Evolutionary conservation across 1,284 basidiomycete species (phyloP).

Genomic region (Leccinum fuscescens): DNA sequence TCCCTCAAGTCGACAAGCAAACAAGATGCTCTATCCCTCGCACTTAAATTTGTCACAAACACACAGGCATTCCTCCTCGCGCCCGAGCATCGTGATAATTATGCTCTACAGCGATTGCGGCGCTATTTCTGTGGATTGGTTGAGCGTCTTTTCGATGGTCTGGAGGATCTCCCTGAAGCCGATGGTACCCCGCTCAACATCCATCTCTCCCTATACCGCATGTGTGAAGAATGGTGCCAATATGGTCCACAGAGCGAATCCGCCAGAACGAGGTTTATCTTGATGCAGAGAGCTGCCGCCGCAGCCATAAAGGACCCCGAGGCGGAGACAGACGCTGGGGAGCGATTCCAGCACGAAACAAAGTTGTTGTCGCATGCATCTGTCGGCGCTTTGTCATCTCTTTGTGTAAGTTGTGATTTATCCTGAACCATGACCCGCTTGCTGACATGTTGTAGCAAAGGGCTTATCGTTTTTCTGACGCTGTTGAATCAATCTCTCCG

Average conservation of each 20-base stretch:
- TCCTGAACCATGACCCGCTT: neutral
- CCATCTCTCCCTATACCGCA: conserved; percentile 77
- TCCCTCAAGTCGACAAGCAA: conserved; percentile 69
- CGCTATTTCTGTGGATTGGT: conserved; percentile 90
- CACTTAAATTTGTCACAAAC: conserved; percentile 84
- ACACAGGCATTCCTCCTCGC: conserved; percentile 78
- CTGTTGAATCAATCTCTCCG: conserved; percentile 54
- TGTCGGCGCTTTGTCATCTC: conserved; percentile 79
- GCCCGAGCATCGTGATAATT: conserved; percentile 73
- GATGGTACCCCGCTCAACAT: conserved; percentile 76
- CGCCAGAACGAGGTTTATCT: conserved; percentile 70
- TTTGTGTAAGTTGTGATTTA: conserved; percentile 63
- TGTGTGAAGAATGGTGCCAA: conserved; percentile 95
- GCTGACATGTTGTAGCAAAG: conserved; percentile 50
- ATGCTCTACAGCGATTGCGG: conserved; percentile 78
- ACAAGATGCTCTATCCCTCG: conserved; percentile 72
- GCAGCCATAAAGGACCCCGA: conserved; percentile 48
- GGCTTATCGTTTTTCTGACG: conserved; percentile 68
- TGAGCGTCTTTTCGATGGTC: conserved; percentile 80
- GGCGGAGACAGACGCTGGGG: conserved; percentile 53
- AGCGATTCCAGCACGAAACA: conserved; percentile 74
- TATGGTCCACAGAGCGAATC: conserved; percentile 75
- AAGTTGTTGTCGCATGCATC: conserved; percentile 73
- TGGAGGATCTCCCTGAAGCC: conserved; percentile 69
- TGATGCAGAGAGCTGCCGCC: conserved; percentile 73